Evolutionary conservation across 106 monocot genomes (phyloP), one percentile per base, ranked within the genome.

Genomic region (Cymbidium sinense): DNA sequence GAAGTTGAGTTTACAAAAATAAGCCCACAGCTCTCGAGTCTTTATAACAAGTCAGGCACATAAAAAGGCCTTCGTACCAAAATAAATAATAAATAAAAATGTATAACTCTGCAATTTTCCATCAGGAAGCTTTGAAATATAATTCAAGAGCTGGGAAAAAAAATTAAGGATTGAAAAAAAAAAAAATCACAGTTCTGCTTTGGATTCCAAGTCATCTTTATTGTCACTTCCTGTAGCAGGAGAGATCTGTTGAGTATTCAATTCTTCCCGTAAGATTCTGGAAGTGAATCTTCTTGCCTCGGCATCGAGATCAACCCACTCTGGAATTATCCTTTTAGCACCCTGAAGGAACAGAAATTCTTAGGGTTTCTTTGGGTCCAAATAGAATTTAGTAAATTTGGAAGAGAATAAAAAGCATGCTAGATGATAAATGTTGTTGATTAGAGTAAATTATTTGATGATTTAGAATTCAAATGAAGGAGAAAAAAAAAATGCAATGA

Each of bases 291-390:
- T 67, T 77, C 88, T 85, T 37, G 92, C 94, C 80, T 98, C 98
- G 8, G 82, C 43, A 81, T 98, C 98, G 70, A 98, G 90, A 80
- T 88, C 88, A 78, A 80, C 84, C 98, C 98, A 98, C 78, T 98
- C 98, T 8, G 90, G 62, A 20, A 98, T 41, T 65, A 98, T 98
- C 87, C 98, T 94, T 82, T 74, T 91, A 23, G 98, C 98, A 75
- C 98, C 90, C 98, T 98, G 74, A 52, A 19, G 19, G 17, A 52
- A 52, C 17, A 20, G 20, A 41, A 6, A 41, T 41, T 41, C 41
- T 41, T 41, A 41, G 50, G 9, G 50, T 1, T 50, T 50, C 5
- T 50, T 50, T 50, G 9, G 50, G 1, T 50, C 6, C 7, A 43
- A 43, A 1, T 43, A 7, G 11, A 10, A 43, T 43, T 47, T 47